phyloP scores from a whole-genome alignment of 2,329 filamentous ascomycete genomes.

The Coniochaeta pulveracea region DNA sequence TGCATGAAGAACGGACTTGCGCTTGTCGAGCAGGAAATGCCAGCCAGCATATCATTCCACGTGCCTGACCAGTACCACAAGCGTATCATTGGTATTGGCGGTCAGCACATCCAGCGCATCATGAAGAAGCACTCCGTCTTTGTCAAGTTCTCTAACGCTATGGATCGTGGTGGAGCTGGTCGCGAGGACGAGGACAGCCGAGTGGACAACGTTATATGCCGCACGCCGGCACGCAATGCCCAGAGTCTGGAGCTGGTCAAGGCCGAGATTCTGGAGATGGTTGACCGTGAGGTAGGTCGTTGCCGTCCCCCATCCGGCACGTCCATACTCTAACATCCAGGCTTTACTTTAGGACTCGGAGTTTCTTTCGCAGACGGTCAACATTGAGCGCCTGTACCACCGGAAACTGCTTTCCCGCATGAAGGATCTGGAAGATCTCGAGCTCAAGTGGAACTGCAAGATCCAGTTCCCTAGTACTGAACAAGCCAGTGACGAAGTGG shows the following conservation, averaged over 20 bases:
- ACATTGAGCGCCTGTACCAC: constrained; percentile 90
- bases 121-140: constrained; percentile 99
- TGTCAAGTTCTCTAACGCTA: constrained; percentile 98
- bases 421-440: constrained; percentile 80
- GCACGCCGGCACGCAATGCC: constrained; percentile 91
- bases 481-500: constrained; percentile 91
- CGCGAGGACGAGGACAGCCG: constrained; percentile 98
- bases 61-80: constrained; percentile 99
- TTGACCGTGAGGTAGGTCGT: constrained; percentile 71
- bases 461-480: constrained; percentile 97
- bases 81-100: constrained; percentile 96
- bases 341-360: constrained; percentile 75
- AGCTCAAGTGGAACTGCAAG: constrained; percentile 99
- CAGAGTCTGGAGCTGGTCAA: constrained; percentile 96
- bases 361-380: constrained; percentile 87
- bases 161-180: constrained; percentile 89
- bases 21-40: constrained; percentile 97
- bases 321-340: constrained; percentile 4
- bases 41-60: constrained; percentile 96
- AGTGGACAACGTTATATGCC: constrained; percentile 97
- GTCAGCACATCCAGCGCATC: constrained; percentile 96
- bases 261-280: constrained; percentile 99
- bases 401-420: constrained; percentile 85
- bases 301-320: constrained; percentile 3
- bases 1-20: constrained; percentile 87